Evolutionary conservation across 768 basidiomycete species (phyloP).

Genomic region (Lentinula detonsa): DNA sequence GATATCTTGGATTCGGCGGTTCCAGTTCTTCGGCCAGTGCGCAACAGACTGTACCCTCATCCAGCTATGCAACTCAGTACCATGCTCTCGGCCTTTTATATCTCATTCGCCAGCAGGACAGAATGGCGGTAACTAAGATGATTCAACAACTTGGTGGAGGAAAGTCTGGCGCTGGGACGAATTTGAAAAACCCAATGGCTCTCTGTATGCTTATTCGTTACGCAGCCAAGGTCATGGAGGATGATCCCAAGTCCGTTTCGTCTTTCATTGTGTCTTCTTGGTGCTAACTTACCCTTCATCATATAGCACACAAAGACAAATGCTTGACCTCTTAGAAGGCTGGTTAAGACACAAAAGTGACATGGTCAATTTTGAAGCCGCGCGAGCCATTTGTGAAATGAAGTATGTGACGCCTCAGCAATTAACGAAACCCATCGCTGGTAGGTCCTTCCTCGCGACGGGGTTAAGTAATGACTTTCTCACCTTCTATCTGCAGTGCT

Average conservation of each 20-base stretch:
- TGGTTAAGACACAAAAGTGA: conserved; percentile 98
- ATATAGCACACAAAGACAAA: conserved; percentile 79
- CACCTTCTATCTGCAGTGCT: conserved; percentile 49
- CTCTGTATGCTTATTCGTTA: conserved; percentile 98
- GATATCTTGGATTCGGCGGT: conserved; percentile 72
- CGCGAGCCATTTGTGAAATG: conserved; percentile 96
- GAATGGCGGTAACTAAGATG: conserved; percentile 99
- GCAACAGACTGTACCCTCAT: conserved; percentile 77
- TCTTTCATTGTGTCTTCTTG: not conserved
- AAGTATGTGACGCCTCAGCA: conserved; percentile 73
- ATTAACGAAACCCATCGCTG: conserved; percentile 82
- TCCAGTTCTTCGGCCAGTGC: conserved; percentile 42
- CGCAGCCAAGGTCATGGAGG: conserved; percentile 98
- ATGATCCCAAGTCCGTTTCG: conserved; percentile 87
- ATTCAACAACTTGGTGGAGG: conserved; percentile 95
- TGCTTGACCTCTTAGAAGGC: conserved; percentile 89
- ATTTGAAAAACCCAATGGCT: conserved; percentile 93
- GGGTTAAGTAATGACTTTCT: not conserved
- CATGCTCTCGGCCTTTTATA: conserved; percentile 93
- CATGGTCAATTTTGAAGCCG: conserved; percentile 99
- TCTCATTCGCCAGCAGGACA: conserved; percentile 92
- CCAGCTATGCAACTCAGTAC: conserved; percentile 94
- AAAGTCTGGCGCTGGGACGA: conserved; percentile 76
- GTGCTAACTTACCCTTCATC: not conserved
- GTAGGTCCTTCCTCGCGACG: conserved; percentile 35